These are phyloP conservation scores for Raphidocelis subcapitata DNA, from an alignment of 139 green algal genomes.

Conservation along the genomic window DNA sequence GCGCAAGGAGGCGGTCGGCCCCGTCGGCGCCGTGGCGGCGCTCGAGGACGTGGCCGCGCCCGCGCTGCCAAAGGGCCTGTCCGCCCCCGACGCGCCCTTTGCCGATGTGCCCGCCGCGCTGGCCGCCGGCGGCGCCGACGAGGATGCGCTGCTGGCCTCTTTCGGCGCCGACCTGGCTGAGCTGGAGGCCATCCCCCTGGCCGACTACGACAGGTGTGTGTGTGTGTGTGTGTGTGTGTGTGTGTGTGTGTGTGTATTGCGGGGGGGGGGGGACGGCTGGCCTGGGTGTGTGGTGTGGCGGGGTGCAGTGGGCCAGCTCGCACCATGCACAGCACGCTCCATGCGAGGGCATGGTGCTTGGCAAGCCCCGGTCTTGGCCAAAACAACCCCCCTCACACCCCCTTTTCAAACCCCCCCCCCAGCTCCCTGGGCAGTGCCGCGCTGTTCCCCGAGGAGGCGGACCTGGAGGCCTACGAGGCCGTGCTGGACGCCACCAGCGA, in stretches of 20 bases:
- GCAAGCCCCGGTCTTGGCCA: no score
- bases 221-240: no score
- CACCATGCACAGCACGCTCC: no score
- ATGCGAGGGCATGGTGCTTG: no score
- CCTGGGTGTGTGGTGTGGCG: no score
- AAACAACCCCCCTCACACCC: no score
- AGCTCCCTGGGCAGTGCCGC: neutral
- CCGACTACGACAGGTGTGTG: neutral
- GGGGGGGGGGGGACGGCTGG: no score
- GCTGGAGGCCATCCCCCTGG: neutral
- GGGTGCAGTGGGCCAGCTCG: no score
- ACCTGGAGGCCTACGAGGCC: neutral
- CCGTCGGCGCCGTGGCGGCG: neutral
- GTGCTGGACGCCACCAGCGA: slow-evolving; percentile 13
- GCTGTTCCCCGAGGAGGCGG: neutral
- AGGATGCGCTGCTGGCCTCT: neutral
- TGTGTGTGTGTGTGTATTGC: no score
- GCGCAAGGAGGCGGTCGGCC: neutral
- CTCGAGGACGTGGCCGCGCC: neutral
- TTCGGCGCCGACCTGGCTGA: neutral
- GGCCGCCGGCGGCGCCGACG: neutral
- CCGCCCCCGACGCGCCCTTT: neutral
- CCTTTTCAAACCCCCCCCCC: no score
- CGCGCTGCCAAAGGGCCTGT: neutral
- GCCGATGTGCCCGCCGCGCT: neutral